Base-by-base conservation (phyloP, 305 asterid species). In the Petunia hybrid region DNA sequence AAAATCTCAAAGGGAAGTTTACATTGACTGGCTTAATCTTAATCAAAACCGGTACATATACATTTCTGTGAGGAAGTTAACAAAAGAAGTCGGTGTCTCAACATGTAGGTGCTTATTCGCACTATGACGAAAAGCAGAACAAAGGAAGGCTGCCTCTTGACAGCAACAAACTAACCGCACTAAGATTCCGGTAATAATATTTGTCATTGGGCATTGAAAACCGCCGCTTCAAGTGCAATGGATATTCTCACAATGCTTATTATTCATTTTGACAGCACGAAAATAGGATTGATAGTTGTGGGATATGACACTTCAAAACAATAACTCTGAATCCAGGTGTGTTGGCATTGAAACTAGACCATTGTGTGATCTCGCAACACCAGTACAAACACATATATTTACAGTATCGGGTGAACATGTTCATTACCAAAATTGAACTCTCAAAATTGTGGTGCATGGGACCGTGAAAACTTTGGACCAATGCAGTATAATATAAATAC, bases 341-440 rank as follows among this genome's bases (percentile, higher is more conserved):
- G 78, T 48, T 31, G 8, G 1, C 74, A 66, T 36, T 71, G 62
- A 60, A 35, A 36, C 62, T 51, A 51, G 12, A 73, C 46, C 51
- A 0, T 1, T 70, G 60, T 73, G 31, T 48, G 13, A 73, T 48
- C 12, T 68, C 31, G n/a, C 56, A 68, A 22, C 46, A 73, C 43
- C 35, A 63, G n/a, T 2, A 38, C 78, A 73, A 45, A 46, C 78
- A 73, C 62, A 68, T 39, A 51, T 65, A 79, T 79, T 79, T 79
- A 65, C 82, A 64, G 76, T 5, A 56, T 68, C 61, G 51, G 48
- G 8, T 45, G 45, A 62, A 78, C 57, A 45, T 64, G 14, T 53
- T 53, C 77, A 14, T 35, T 55, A 22, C 82, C 77, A 79, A 79
- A 79, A 57, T 40, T 76, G 80, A 16, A 16, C 56, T n/a, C 59